Percentiles rank a stretch among this genome's conserved stretches.
phyloP scores from a whole-genome alignment of 73 alveolate species.

The Paramecium bursaria region DNA sequence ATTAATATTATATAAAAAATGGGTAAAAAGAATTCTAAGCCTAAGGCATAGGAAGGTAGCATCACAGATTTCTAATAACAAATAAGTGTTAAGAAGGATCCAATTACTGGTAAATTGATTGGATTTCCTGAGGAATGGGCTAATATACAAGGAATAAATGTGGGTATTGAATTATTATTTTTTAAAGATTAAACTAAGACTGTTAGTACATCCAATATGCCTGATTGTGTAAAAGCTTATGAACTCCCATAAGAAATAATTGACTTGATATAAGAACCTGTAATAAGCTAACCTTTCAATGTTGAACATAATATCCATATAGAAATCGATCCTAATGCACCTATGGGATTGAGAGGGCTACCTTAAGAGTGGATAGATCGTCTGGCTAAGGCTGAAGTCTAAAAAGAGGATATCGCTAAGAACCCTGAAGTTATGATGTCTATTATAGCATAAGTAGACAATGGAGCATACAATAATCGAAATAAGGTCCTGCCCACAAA shows the following conservation, averaged over 20 bases:
- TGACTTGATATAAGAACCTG: constrained; percentile 53
- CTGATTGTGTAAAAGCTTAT: constrained; percentile 37
- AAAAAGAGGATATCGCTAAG: constrained; percentile 39
- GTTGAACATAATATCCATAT: constrained; percentile 56
- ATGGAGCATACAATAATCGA: constrained; percentile 27
- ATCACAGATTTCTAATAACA: not conserved
- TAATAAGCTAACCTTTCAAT: constrained; percentile 55
- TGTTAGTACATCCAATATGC: constrained; percentile 60
- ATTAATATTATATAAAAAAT: not conserved
- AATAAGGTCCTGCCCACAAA: constrained; percentile 57
- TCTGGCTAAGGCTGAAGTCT: constrained; percentile 6
- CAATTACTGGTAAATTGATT: constrained; percentile 49
- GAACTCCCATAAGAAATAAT: constrained; percentile 66
- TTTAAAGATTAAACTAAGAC: constrained; percentile 61
- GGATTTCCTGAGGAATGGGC: constrained; percentile 70
- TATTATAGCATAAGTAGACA: constrained; percentile 51
- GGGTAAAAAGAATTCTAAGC: constrained; percentile 2
- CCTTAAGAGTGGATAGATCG: constrained; percentile 67
- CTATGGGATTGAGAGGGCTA: constrained; percentile 56
- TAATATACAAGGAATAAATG: constrained; percentile 8
- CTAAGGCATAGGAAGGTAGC: not conserved
- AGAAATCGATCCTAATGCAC: constrained; percentile 57
- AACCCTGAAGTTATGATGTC: constrained; percentile 62
- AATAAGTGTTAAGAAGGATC: not conserved
- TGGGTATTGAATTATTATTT: constrained; percentile 2